Percentiles rank a stretch among this genome's conserved stretches.
Conservation (phyloP, 2,329 filamentous ascomycete genomes). For the Stemphylium lycopersici region DNA sequence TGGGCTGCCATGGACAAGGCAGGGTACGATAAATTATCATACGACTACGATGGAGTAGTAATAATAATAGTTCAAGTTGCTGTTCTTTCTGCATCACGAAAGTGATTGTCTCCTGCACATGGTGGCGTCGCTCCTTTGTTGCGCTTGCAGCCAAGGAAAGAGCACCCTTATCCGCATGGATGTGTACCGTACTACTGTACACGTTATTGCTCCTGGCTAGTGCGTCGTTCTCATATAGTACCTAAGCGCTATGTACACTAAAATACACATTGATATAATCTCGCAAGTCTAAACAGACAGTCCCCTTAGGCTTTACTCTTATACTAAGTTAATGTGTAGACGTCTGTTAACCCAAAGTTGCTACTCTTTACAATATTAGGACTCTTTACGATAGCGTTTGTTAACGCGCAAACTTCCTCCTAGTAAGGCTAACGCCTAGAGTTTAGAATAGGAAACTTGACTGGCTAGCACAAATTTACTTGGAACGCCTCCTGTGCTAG, state of each 20-base stretch:
- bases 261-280: background rate
- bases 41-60: too few species aligned
- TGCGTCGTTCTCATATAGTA: conserved; percentile 1
- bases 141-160: too few species aligned
- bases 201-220: background rate
- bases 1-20: too few species aligned
- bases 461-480: conserved; percentile 7
- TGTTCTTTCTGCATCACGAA: too few species aligned
- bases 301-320: background rate
- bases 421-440: background rate
- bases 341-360: background rate
- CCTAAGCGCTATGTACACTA: background rate
- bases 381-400: conserved; percentile 1
- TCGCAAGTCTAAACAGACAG: background rate
- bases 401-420: conserved; percentile 4
- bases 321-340: conserved; percentile 1
- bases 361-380: conserved; percentile 7
- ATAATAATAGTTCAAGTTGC: too few species aligned
- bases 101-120: too few species aligned
- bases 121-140: too few species aligned
- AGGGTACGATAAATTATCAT: too few species aligned
- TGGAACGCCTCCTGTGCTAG: conserved; percentile 7
- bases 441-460: conserved; percentile 3
- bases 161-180: too few species aligned
- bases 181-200: background rate